Base-by-base conservation (phyloP, 2,329 filamentous ascomycete genomes). In the Xylariaceae sp. region DNA sequence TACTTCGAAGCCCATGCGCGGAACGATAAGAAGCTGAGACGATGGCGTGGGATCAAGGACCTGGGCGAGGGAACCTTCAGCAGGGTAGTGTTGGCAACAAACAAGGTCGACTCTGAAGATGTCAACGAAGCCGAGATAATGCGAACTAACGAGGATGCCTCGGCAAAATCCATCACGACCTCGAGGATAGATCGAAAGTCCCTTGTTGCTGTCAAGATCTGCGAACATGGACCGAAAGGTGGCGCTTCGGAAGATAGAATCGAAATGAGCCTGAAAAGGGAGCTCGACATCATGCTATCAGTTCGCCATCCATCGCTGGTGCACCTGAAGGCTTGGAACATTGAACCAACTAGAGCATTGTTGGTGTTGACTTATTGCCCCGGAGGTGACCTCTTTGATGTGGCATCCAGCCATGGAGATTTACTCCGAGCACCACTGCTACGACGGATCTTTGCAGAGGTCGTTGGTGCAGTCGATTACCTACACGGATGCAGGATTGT, bases 21-120 rank as follows among this genome's bases (percentile, higher is more conserved):
- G 23, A 69, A 74, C 34, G 79, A 87, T 42, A 66, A 77, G 49
- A 88, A 89, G 59, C 71, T 78, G 14, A 78, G 83, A 40, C 73
- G 78, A 49, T 98, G 92, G 80, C 78, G 85, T 50, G 84, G 83
- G 9, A 66, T 98, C 27, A 83, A 85, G 42, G 69, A 82, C 48
- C 74, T 98, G 5, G 92, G 92, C 4, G 87, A 95, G 54, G 92
- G 92, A 26, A 96, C 92, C 0, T 98, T 98, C 61, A 96, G 89
- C 60, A 86, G 86, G 55, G 92, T 98, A 14, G 83, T 94, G 65
- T 71, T 98, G 29, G 92, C 89, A 4, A 94, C 89, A 9, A 88
- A 85, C 54, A 80, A 94, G 57, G 74, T 78, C 28, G 63, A 68
- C 9, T 59, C 69, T 8, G 69, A 73, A 0, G 69, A 73, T 26